These are phyloP conservation scores for Termitomyces bulborhizus DNA, from an alignment of 768 basidiomycete genomes.

Conservation along the genomic window DNA sequence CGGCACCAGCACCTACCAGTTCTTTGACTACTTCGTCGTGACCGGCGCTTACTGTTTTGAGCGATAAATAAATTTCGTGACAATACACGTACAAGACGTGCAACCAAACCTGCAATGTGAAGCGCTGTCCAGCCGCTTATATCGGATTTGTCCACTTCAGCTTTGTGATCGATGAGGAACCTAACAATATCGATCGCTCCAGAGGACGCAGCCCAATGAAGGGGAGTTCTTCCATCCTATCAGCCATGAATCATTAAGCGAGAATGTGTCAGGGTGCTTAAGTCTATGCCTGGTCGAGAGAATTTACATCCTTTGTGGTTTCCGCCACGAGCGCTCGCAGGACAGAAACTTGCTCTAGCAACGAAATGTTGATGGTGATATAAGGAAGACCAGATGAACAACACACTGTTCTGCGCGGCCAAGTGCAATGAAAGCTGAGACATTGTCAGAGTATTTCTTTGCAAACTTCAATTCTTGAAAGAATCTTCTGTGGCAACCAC, in stretches of 20 bases:
- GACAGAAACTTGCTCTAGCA: slow-evolving; percentile 63
- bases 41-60: slow-evolving; percentile 67
- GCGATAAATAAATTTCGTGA: slow-evolving; percentile 13
- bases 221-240: slow-evolving; percentile 72
- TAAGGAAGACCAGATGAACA: not conserved
- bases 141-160: slow-evolving; percentile 64
- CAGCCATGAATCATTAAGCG: not conserved
- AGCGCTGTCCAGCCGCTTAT: slow-evolving; percentile 71
- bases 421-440: slow-evolving; percentile 45
- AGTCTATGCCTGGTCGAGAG: slow-evolving; percentile 50
- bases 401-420: slow-evolving; percentile 65
- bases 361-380: not conserved
- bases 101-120: slow-evolving; percentile 62
- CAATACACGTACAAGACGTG: not conserved
- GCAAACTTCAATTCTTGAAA: not conserved
- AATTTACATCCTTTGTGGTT: slow-evolving; percentile 55
- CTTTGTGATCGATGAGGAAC: slow-evolving; percentile 65
- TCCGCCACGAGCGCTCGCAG: slow-evolving; percentile 59
- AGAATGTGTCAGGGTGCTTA: not conserved
- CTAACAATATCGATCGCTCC: slow-evolving; percentile 62
- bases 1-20: slow-evolving; percentile 76
- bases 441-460: slow-evolving; percentile 3
- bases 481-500: not conserved
- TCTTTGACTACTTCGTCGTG: slow-evolving; percentile 69
- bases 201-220: slow-evolving; percentile 83